Percentiles rank a stretch among this genome's conserved stretches.
phyloP scores from a whole-genome alignment of 2,329 filamentous ascomycete species.

The Aspergillus ustus region DNA sequence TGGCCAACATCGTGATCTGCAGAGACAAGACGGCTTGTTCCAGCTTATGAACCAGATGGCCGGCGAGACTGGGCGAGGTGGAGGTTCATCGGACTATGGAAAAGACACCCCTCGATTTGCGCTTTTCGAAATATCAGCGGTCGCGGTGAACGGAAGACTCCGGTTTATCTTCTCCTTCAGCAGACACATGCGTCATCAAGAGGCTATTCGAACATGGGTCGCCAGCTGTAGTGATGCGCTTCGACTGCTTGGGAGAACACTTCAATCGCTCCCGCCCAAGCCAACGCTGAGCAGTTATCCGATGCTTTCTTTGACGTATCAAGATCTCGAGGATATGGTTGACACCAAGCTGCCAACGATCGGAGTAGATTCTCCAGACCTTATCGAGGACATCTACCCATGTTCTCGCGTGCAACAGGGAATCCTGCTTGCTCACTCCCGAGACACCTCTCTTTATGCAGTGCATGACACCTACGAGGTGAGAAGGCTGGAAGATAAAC shows the following conservation, averaged over 20 bases:
- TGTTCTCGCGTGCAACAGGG: conserved; percentile 46
- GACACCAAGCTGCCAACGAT: conserved; percentile 42
- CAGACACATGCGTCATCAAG: conserved; percentile 52
- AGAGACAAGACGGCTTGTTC: conserved; percentile 51
- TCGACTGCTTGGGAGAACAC: conserved; percentile 30
- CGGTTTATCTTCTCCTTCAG: conserved; percentile 59
- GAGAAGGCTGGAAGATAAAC: conserved; percentile 19
- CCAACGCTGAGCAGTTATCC: conserved; percentile 51
- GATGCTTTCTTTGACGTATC: conserved; percentile 51
- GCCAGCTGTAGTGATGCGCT: conserved; percentile 42
- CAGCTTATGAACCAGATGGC: conserved; percentile 51
- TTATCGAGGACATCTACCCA: conserved; percentile 50
- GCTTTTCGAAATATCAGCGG: conserved; percentile 58
- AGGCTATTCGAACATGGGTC: conserved; percentile 50
- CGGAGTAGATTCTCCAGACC: conserved; percentile 37
- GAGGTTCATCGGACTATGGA: conserved; percentile 52
- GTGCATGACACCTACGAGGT: conserved; percentile 46
- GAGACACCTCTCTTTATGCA: conserved; percentile 42
- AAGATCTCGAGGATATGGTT: conserved; percentile 44
- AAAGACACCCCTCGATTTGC: conserved; percentile 51
- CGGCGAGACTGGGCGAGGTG: conserved; percentile 51
- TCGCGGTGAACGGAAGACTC: conserved; percentile 52
- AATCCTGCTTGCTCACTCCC: conserved; percentile 39
- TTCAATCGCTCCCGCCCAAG: conserved; percentile 30
- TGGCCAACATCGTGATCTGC: conserved; percentile 48